Evolutionary conservation across 371 early-diverging fungal genomes (phyloP).

Genomic region (Rhizopus arrhizus): DNA sequence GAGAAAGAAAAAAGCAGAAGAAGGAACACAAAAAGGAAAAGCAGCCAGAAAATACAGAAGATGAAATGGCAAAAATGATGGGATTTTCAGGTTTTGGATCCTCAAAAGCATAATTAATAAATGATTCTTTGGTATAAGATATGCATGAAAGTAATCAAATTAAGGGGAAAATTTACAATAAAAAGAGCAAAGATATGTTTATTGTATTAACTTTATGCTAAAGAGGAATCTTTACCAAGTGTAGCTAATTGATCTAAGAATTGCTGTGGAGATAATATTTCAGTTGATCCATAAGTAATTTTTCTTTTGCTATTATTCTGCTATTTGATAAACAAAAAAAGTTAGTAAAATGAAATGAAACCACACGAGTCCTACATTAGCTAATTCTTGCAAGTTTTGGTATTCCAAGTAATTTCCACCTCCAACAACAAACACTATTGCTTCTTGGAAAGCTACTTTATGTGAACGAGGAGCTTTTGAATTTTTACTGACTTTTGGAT

Average conservation of each 20-base stretch:
- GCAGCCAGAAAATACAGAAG: conserved; percentile 23
- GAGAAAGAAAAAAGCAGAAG: conserved; percentile 57
- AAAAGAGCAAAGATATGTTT: not conserved
- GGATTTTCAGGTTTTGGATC: conserved; percentile 56
- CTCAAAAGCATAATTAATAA: conserved; percentile 33
- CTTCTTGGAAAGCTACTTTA: conserved; percentile 77
- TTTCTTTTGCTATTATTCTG: conserved; percentile 71
- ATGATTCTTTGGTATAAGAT: not conserved
- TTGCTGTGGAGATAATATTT: conserved; percentile 82
- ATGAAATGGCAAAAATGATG: conserved; percentile 57
- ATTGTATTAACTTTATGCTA: conserved; percentile 7
- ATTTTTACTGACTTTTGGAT: conserved; percentile 75
- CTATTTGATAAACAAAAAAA: conserved; percentile 26
- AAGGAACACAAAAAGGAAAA: conserved; percentile 47
- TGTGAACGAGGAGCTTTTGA: conserved; percentile 50
- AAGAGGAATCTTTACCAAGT: conserved; percentile 53
- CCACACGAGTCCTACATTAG: conserved; percentile 53
- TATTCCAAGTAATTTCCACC: conserved; percentile 97
- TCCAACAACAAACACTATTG: conserved; percentile 95
- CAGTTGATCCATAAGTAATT: conserved; percentile 96
- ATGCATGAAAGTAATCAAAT: not conserved
- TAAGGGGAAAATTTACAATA: not conserved
- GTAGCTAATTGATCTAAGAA: conserved; percentile 84
- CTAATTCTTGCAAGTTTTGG: conserved; percentile 89
- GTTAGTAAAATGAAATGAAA: not conserved